Evolutionary conservation across 805 yeast genomes (phyloP).

Genomic region (Suhomyces vadensis): DNA sequence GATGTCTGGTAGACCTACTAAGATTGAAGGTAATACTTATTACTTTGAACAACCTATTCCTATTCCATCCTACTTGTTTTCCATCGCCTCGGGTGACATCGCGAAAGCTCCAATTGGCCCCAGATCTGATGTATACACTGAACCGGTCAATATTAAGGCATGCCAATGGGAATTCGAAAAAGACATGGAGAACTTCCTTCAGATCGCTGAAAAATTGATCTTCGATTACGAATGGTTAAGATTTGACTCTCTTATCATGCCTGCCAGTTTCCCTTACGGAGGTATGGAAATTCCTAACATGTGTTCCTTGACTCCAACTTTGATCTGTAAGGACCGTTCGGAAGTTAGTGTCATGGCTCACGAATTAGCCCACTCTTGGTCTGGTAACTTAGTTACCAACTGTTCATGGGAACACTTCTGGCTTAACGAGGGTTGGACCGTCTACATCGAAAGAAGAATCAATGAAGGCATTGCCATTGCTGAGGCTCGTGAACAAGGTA

Average conservation of each 20-base stretch:
- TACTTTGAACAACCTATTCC: conserved; percentile 36
- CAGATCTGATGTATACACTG: conserved; percentile 33
- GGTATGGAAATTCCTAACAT: conserved; percentile 42
- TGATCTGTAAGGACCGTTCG: conserved; percentile 34
- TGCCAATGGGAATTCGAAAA: conserved; percentile 39
- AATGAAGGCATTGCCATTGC: conserved; percentile 29
- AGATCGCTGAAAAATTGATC: conserved; percentile 34
- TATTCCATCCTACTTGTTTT: conserved; percentile 35
- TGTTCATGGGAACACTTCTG: conserved; percentile 41
- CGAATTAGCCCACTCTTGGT: conserved; percentile 41
- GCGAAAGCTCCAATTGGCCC: conserved; percentile 34
- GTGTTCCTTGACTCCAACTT: conserved; percentile 37
- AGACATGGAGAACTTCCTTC: conserved; percentile 36
- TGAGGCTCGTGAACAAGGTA: conserved; percentile 13
- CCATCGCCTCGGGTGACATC: conserved; percentile 36
- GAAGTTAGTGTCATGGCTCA: conserved; percentile 38
- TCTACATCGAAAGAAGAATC: conserved; percentile 35
- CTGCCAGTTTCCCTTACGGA: conserved; percentile 36
- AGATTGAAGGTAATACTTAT: conserved; percentile 17
- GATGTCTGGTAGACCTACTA: conserved; percentile 33
- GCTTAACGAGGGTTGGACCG: conserved; percentile 42
- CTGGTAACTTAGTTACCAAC: conserved; percentile 39
- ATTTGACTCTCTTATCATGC: conserved; percentile 37
- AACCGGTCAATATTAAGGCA: conserved; percentile 24
- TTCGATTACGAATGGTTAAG: conserved; percentile 37